Conservation (phyloP, 108 stramenopile species). For the Skeletonema costatum region DNA sequence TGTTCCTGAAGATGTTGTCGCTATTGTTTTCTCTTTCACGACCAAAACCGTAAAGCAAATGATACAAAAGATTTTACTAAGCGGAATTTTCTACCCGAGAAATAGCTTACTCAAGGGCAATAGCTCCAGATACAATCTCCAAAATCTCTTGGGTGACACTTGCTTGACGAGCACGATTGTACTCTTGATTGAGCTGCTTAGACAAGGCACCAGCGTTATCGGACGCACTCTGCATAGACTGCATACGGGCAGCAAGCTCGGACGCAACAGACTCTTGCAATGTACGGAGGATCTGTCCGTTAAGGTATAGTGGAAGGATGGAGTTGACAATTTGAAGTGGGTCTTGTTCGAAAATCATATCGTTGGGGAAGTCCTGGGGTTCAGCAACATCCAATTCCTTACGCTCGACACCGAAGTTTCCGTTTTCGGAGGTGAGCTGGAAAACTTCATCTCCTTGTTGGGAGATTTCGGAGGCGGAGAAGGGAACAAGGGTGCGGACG, state of each 20-base stretch:
- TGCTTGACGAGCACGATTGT: constrained; percentile 97
- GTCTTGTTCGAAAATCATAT: constrained; percentile 98
- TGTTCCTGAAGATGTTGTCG: neutral
- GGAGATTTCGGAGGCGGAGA: constrained; percentile 92
- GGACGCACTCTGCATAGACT: constrained; percentile 95
- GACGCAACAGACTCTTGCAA: constrained; percentile 95
- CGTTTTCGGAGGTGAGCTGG: constrained; percentile 86
- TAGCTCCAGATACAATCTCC: constrained; percentile 95
- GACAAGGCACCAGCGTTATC: constrained; percentile 92
- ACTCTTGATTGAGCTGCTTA: constrained; percentile 77
- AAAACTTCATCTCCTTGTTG: constrained; percentile 94
- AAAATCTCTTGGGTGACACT: constrained; percentile 94
- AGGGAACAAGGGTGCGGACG: constrained; percentile 95
- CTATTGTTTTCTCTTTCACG: neutral
- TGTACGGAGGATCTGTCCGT: constrained; percentile 95
- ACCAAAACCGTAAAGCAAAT: neutral
- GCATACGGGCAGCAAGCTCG: constrained; percentile 96
- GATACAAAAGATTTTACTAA: neutral
- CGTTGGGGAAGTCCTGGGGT: constrained; percentile 92
- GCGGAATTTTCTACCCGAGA: neutral
- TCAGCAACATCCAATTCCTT: constrained; percentile 75
- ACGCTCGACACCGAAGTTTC: constrained; percentile 87
- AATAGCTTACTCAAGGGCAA: constrained; percentile 68
- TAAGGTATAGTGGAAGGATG: constrained; percentile 95
- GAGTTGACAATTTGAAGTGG: constrained; percentile 96